A percentile compares a stretch with the other conserved stretches of the same genome.
phyloP scores from a whole-genome alignment of 306 rosid species.

The Cyamopsis tetragonoloba region DNA sequence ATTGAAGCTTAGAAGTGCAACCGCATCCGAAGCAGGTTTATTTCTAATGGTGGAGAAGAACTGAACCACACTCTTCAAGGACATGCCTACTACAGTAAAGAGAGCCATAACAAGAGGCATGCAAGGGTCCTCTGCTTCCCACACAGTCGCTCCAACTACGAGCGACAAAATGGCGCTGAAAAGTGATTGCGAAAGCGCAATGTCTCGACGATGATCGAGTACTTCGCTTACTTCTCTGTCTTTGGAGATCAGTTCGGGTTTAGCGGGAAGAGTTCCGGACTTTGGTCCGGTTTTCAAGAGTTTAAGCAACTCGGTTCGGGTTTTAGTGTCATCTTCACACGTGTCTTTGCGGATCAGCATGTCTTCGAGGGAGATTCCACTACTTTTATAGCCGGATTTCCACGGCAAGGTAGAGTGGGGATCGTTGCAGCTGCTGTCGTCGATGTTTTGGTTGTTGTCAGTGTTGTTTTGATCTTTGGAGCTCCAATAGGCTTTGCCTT shows the following conservation, averaged over 20 bases:
- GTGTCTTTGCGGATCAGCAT: conserved; percentile 32
- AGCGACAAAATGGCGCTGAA: conserved; percentile 73
- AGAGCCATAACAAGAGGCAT: conserved; percentile 82
- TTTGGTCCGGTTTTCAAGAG: conserved; percentile 33
- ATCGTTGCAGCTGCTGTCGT: conserved; percentile 19
- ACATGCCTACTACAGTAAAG: conserved; percentile 69
- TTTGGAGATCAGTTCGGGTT: conserved; percentile 25
- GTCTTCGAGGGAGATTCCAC: conserved; percentile 40
- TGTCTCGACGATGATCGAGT: conserved; percentile 31
- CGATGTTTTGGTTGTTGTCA: conserved; percentile 19
- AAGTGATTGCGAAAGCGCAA: conserved; percentile 59
- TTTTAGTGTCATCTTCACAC: conserved; percentile 37
- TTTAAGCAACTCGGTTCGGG: conserved; percentile 36
- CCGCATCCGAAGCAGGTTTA: conserved; percentile 73
- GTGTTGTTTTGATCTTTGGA: conserved; percentile 31
- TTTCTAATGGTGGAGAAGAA: conserved; percentile 59
- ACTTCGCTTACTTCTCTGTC: conserved; percentile 13
- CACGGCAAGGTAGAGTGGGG: conserved; percentile 26
- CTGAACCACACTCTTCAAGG: conserved; percentile 68
- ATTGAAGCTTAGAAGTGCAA: conserved; percentile 76
- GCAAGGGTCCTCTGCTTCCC: conserved; percentile 80
- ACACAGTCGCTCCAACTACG: conserved; percentile 56
- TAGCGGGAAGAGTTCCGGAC: conserved; percentile 4
- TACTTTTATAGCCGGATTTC: conserved; percentile 41
- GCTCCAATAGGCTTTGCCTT: conserved; percentile 51